Percentiles rank a stretch among this genome's conserved stretches.
These are phyloP conservation scores for Parietichytrium sp. DNA, from an alignment of 108 stramenopile species.

Conservation along the genomic window DNA sequence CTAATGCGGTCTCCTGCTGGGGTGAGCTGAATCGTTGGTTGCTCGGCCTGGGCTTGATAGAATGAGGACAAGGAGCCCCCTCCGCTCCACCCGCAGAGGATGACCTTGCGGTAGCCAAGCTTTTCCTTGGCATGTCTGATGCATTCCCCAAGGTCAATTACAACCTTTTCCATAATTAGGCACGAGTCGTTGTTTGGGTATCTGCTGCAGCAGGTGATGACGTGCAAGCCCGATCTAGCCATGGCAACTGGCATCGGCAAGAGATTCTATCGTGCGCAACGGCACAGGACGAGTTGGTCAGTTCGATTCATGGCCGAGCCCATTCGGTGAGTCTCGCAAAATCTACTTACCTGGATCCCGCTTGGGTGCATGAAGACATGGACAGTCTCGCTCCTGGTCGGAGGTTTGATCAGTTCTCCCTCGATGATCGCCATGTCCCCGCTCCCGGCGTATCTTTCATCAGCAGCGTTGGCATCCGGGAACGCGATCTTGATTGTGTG, in stretches of 20 bases:
- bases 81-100: conserved; percentile 35
- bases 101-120: background rate
- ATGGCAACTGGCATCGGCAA: conserved; percentile 19
- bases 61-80: conserved; percentile 23
- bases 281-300: background rate
- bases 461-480: background rate
- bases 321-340: no score
- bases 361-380: conserved; percentile 28
- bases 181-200: conserved; percentile 34
- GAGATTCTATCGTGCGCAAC: background rate
- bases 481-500: conserved; percentile 27
- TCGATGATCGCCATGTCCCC: conserved; percentile 18
- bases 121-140: background rate
- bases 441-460: background rate
- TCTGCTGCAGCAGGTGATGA: conserved; percentile 29
- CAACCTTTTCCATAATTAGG: conserved; percentile 35
- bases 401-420: conserved; percentile 12
- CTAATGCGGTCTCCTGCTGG: conserved; percentile 8
- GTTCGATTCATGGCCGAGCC: background rate
- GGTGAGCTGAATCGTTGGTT: background rate
- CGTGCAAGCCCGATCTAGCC: background rate
- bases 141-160: conserved; percentile 16
- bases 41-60: conserved; percentile 28
- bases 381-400: background rate
- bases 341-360: no score